Percentiles rank a stretch among this genome's conserved stretches.
Evolutionary conservation across 495 filamentous ascomycete species (phyloP).

Genomic region (Eremomyces bilateralis): DNA sequence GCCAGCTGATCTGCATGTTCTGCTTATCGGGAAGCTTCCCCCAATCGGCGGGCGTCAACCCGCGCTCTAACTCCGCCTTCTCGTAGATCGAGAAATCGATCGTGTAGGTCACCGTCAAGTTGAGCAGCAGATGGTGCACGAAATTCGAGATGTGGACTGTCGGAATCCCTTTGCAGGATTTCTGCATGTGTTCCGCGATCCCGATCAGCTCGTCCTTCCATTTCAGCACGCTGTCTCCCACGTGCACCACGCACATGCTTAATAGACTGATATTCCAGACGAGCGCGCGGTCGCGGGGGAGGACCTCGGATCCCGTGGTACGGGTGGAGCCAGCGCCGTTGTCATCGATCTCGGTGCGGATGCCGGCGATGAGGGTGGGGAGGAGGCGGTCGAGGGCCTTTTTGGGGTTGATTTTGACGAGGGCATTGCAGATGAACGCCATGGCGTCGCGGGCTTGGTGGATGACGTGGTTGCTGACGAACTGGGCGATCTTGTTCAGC

Average conservation of each 20-base stretch:
- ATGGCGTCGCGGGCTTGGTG: slow-evolving; percentile 95
- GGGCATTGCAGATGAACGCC: slow-evolving; percentile 91
- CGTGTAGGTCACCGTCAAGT: slow-evolving; percentile 82
- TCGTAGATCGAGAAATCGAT: slow-evolving; percentile 75
- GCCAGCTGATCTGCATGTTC: slow-evolving; percentile 73
- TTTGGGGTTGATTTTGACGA: slow-evolving; percentile 85
- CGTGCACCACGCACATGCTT: slow-evolving; percentile 95
- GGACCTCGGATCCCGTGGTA: slow-evolving; percentile 78
- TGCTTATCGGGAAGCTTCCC: slow-evolving; percentile 45
- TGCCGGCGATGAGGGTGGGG: slow-evolving; percentile 71
- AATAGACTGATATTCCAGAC: slow-evolving; percentile 97
- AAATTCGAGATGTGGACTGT: slow-evolving; percentile 94
- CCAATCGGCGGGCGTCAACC: slow-evolving; percentile 53
- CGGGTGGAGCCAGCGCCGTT: slow-evolving; percentile 91
- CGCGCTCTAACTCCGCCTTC: slow-evolving; percentile 31
- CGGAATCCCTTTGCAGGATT: slow-evolving; percentile 78
- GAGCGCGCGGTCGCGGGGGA: slow-evolving; percentile 76
- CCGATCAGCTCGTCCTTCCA: slow-evolving; percentile 77
- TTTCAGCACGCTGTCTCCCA: slow-evolving; percentile 68
- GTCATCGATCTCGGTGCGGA: slow-evolving; percentile 89
- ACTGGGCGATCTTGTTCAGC: slow-evolving; percentile 73
- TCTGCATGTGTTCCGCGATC: slow-evolving; percentile 86
- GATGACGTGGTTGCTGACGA: slow-evolving; percentile 88
- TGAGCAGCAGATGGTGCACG: slow-evolving; percentile 95
- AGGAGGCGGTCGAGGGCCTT: slow-evolving; percentile 80